Evolutionary conservation across 495 filamentous ascomycete genomes (phyloP), one percentile per base, ranked within the genome.

Genomic region (Amorphotheca resinae): DNA sequence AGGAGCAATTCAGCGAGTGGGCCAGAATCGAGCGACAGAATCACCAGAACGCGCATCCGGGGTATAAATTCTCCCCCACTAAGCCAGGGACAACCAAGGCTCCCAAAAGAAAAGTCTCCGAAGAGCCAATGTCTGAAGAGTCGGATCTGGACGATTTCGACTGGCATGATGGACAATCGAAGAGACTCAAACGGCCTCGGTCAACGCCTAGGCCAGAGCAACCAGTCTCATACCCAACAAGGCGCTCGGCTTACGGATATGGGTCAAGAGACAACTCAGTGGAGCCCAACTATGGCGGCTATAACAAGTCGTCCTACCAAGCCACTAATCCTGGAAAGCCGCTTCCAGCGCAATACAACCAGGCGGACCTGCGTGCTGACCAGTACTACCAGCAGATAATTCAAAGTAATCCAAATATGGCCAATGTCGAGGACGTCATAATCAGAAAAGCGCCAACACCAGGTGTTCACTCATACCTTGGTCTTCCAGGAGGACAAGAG

Each of bases 1-100:
- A 78, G 9, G 70, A 78, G n/a, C 75, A 84, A 57, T 98, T 85
- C 67, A 84, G 87, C 57, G 65, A 74, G 3, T 78, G 83, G 58
- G 84, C 89, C 3, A 77, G 73, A 54, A 70, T 86, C 20, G 91
- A 98, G 63, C 76, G 88, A 16, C 67, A 73, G 23, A 95, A 93
- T 59, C 91, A 98, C 55, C 77, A 82, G 37, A 69, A 73, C 33
- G 84, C 89, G 9, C 85, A 93, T 54, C 91, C 91, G 1, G 80
- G 80, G 22, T 98, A 98, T 68, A 96, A 95, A 60, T 98, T 96
- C 63, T 80, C 85, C 28, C 91, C 91, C 1, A 71, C 78, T 38
- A 95, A 94, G 60, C 66, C 79, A 20, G 62, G 64, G 25, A 55
- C 46, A 26, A 28, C 25, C 18, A 77, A 67, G 23, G 30, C 21